Base-by-base conservation (phyloP, 331 rosid genomes). In the Stylosanthes scabra region DNA sequence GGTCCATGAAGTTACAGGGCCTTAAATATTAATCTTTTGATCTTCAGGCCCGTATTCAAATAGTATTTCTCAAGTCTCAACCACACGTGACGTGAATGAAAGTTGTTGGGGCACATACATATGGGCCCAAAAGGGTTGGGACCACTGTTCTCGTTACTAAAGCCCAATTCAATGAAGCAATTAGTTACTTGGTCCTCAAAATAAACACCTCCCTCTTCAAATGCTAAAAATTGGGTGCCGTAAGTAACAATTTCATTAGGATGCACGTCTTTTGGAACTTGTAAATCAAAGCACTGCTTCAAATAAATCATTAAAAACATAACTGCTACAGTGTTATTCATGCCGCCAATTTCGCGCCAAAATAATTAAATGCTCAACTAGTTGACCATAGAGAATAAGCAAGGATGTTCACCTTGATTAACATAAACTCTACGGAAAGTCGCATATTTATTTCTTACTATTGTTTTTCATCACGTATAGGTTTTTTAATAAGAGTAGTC, bases 341-440 rank as follows among this genome's bases (percentile, higher is more conserved):
- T 28, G 63, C 54, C 51, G 29, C 15, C 13, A 59, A 51, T 42
- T 68, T 77, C 7, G 66, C 49, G 57, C 25, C 56, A 51, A 52
- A 37, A n/a, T 59, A 46, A 52, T 20, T 29, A 71, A 46, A 60
- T 5, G 3, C 8, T 61, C 15, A 28, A 62, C 71, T 16, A 15
- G 3, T 41, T 71, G 63, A 78, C 82, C 8, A 55, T 11, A 11
- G 28, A 51, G 64, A 70, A 55, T 16, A 70, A 11, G 42, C 25
- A 70, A 20, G 4, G 51, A 68, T 13, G 66, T 71, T 46, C 49
- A 68, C 68, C 12, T 46, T 63, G 40, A 14, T 44, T 63, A 46
- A 81, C 82, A 55, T 63, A 83, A 63, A 76, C 68, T 56, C 84
- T 84, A 83, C 82, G 63, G 37, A 13, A 56, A 11, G 4, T 31